Conservation (phyloP, 2,329 filamentous ascomycete species). For the Decorospora gaudefroyi region DNA sequence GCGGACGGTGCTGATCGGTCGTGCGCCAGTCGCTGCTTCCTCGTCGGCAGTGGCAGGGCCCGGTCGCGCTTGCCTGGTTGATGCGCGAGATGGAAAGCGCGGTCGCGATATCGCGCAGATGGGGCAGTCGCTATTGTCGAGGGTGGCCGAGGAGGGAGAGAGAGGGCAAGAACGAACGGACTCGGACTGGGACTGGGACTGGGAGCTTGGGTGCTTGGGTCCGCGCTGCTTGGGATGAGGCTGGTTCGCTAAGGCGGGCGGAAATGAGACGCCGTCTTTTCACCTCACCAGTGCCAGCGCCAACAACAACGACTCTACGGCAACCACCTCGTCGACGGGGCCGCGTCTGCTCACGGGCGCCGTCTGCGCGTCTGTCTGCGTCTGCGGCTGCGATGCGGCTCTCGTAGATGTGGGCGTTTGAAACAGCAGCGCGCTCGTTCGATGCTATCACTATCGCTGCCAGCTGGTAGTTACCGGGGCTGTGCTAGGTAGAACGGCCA, state of each 20-base stretch:
- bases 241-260: conserved; percentile 45
- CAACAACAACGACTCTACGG: conserved; percentile 23
- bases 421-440: conserved; percentile 11
- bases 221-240: conserved; percentile 40
- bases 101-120: conserved; percentile 33
- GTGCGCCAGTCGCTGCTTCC: conserved; percentile 24
- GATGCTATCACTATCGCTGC: conserved; percentile 3
- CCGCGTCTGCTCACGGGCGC: background rate
- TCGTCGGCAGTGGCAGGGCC: conserved; percentile 17
- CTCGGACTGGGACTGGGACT: too few relatives aligned
- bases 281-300: conserved; percentile 35
- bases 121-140: conserved; percentile 24
- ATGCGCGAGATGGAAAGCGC: conserved; percentile 36
- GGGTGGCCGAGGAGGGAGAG: conserved; percentile 25
- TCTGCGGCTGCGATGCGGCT: conserved; percentile 18
- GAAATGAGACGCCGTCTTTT: conserved; percentile 45
- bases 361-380: conserved; percentile 12
- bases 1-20: conserved; percentile 17
- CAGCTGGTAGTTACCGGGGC: conserved; percentile 19
- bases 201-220: conserved; percentile 30
- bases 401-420: conserved; percentile 9
- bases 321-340: conserved; percentile 16
- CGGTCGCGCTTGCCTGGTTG: conserved; percentile 29
- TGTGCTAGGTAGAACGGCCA: conserved; percentile 28
- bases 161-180: conserved; percentile 31